Base-by-base conservation (phyloP, 495 filamentous ascomycete genomes). In the Neurospora sp. region DNA sequence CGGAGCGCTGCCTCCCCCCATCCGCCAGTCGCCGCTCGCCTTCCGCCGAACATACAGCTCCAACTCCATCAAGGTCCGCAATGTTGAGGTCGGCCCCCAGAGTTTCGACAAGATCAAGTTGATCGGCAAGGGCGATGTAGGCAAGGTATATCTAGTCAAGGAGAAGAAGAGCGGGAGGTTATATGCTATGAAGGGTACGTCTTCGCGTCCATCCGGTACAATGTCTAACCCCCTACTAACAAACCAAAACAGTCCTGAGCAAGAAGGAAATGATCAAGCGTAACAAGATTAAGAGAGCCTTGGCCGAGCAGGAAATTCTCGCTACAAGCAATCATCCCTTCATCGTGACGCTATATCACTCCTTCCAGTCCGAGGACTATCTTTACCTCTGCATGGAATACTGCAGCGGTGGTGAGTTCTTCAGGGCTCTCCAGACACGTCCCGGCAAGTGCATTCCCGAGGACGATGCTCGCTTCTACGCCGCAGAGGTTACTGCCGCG, bases 241-340 rank as follows among this genome's bases (percentile, higher is more conserved):
- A 72, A 75, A 72, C 61, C 44, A 22, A 44, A 16, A 31, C 79
- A 99, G 96, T 99, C 11, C 77, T 99, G 83, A 98, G 94, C 87
- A 99, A 99, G 84, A 97, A 98, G 86, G 96, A 99, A 85, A 99
- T 99, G 96, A 99, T 99, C 85, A 99, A 99, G 86, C 91, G 96
- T 40, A 99, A 99, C 83, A 99, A 99, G 88, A 99, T 99, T 86
- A 99, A 99, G 86, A 90, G 96, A 76, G 96, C 96, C 68, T 84
- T 99, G 79, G 96, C 96, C 37, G 96, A 99, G 81, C 96, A 99
- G 82, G 96, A 99, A 79, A 99, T 99, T 78, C 83, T 99, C 61
- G 96, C 96, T 22, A 99, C 96, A 6, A 98, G 95, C 84, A 99
- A 99, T 75, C 96, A 99, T 78, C 96, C 96, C 0, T 99, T 99